phyloP scores from a whole-genome alignment of 78 protist genomes.

The Cavenderia fasciculata region DNA sequence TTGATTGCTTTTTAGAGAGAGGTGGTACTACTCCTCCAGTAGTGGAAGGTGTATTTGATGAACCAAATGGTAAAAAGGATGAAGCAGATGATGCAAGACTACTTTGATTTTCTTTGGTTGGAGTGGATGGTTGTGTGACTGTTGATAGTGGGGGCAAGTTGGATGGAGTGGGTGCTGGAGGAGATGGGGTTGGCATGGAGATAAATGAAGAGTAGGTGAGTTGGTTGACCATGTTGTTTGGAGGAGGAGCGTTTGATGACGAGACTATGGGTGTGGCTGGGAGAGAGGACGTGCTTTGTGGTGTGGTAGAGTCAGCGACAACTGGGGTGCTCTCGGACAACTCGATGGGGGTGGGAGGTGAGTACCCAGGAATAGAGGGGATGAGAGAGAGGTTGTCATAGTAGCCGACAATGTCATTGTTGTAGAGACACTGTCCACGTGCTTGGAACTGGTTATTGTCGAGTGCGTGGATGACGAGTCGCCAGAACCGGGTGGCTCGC shows the following conservation, averaged over 20 bases:
- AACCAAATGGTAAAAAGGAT: neutral
- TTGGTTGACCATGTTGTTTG: neutral
- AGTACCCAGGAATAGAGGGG: constrained; percentile 19
- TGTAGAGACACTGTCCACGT: neutral
- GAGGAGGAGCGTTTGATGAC: neutral
- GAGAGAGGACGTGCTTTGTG: neutral
- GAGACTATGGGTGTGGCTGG: neutral
- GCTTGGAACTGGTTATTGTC: neutral
- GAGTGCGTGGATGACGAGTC: constrained; percentile 14
- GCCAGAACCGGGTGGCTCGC: constrained; percentile 40
- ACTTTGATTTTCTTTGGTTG: neutral
- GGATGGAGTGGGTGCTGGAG: neutral
- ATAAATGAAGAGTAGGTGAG: neutral
- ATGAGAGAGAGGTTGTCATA: neutral
- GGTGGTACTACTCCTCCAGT: neutral
- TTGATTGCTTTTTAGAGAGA: constrained; percentile 12
- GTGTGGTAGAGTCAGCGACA: neutral
- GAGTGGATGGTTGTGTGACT: neutral
- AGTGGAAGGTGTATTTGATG: neutral
- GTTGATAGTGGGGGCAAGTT: neutral
- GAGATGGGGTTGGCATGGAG: neutral
- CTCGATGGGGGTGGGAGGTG: neutral
- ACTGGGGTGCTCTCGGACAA: neutral
- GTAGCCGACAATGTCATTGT: constrained; percentile 6
- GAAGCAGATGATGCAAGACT: neutral